Conservation (phyloP, 331 rosid species). For the Malus hybrid region DNA sequence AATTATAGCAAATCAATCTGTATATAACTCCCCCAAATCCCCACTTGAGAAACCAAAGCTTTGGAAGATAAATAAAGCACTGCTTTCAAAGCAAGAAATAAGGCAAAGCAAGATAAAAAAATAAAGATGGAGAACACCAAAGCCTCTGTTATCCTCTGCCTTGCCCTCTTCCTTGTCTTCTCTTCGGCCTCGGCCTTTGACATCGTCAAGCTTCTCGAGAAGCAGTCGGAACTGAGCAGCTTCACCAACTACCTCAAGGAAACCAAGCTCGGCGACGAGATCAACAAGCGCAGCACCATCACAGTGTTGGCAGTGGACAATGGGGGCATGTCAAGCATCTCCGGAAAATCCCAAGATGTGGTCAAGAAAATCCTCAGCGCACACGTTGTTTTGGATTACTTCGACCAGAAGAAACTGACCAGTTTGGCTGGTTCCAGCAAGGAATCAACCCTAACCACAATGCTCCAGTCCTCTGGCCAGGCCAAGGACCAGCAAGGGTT, state of each 20-base stretch:
- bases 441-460: conserved; percentile 23
- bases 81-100: background rate
- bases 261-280: conserved; percentile 42
- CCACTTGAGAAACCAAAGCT: conserved; percentile 22
- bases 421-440: background rate
- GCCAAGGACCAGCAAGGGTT: conserved; percentile 46
- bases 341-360: conserved; percentile 25
- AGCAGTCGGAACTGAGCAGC: conserved; percentile 16
- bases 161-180: conserved; percentile 21
- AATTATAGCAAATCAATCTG: background rate
- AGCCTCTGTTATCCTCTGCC: conserved; percentile 30
- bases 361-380: conserved; percentile 37
- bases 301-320: conserved; percentile 50
- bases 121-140: conserved; percentile 28
- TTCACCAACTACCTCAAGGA: conserved; percentile 39
- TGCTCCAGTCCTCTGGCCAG: conserved; percentile 34
- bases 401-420: conserved; percentile 31
- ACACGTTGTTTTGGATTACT: conserved; percentile 42
- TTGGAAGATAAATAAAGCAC: background rate
- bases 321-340: conserved; percentile 6
- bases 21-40: background rate
- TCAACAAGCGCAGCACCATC: conserved; percentile 42
- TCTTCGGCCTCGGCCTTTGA: conserved; percentile 32
- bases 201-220: conserved; percentile 28
- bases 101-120: background rate